A percentile compares a stretch with the other conserved stretches of the same genome.
These are phyloP conservation scores for Corrigiola litoralis DNA, from an alignment of 179 eudicot species.

Conservation along the genomic window DNA sequence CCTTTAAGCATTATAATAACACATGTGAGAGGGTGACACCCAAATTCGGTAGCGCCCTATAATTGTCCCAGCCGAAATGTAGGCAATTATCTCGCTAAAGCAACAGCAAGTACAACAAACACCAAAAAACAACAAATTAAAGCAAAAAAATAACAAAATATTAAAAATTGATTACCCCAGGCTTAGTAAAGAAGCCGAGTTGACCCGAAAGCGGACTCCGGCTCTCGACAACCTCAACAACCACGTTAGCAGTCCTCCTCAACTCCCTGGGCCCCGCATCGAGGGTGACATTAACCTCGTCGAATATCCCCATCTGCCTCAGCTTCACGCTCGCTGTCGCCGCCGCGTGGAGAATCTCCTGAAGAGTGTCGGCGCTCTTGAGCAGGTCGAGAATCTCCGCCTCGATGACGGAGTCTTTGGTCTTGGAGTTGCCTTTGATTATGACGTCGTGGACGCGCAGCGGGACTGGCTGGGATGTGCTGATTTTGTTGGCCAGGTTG, in stretches of 20 bases:
- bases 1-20: too few species aligned
- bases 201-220: slow-evolving; percentile 57
- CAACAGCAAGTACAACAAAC: background rate
- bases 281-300: slow-evolving; percentile 57
- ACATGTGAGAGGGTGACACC: too few species aligned
- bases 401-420: slow-evolving; percentile 65
- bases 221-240: slow-evolving; percentile 62
- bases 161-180: slow-evolving; percentile 52
- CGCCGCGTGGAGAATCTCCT: slow-evolving; percentile 70
- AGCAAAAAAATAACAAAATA: background rate
- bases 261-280: slow-evolving; percentile 81
- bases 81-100: background rate
- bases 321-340: slow-evolving; percentile 42
- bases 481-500: slow-evolving; percentile 37
- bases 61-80: too few species aligned
- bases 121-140: background rate
- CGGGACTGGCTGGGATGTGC: slow-evolving; percentile 42
- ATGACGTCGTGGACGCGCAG: slow-evolving; percentile 75
- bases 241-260: slow-evolving; percentile 65
- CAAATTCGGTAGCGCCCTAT: too few species aligned
- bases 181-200: slow-evolving; percentile 62
- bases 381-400: slow-evolving; percentile 47
- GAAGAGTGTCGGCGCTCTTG: slow-evolving; percentile 43
- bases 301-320: slow-evolving; percentile 51
- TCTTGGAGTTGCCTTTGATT: slow-evolving; percentile 73